Conservation (phyloP, 2,329 filamentous ascomycete species). For the Simplicillium aogashimaense region DNA sequence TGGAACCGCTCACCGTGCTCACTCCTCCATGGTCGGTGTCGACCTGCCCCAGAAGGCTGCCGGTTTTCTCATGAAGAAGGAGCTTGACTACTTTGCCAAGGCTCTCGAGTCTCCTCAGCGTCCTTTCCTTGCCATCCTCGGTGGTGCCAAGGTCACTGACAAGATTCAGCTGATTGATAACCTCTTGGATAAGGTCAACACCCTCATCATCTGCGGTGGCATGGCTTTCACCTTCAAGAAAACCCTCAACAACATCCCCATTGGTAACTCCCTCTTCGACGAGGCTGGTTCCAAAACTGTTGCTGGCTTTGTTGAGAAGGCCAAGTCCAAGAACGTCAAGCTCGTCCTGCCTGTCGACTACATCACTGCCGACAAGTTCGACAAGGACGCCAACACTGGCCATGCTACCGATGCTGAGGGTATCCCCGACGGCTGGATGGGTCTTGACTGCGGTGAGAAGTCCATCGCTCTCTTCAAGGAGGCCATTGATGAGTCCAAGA, state of each 20-base stretch:
- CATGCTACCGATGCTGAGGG: constrained; percentile 77
- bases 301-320: constrained; percentile 79
- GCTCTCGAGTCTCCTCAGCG: constrained; percentile 87
- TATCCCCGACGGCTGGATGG: constrained; percentile 97
- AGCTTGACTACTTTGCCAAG: constrained; percentile 98
- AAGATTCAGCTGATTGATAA: constrained; percentile 99
- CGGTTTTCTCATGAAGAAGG: constrained; percentile 99
- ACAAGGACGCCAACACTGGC: constrained; percentile 69
- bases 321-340: constrained; percentile 92
- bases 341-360: constrained; percentile 92
- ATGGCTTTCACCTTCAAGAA: constrained; percentile 99
- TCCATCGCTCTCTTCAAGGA: constrained; percentile 80
- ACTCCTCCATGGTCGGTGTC: constrained; percentile 98
- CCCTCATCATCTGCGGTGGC: constrained; percentile 87
- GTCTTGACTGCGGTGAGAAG: constrained; percentile 88
- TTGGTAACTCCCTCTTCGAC: constrained; percentile 87
- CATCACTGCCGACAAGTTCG: constrained; percentile 92
- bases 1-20: constrained; percentile 93
- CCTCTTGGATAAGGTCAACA: constrained; percentile 95
- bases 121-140: constrained; percentile 96
- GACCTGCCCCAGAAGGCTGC: constrained; percentile 94
- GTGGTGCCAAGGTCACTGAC: constrained; percentile 96
- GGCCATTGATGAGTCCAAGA: constrained; percentile 80
- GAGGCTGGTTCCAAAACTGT: constrained; percentile 92
- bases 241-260: constrained; percentile 82